Evolutionary conservation across 2,329 filamentous ascomycete species (phyloP).

Genomic region (Aspergillus sp.): DNA sequence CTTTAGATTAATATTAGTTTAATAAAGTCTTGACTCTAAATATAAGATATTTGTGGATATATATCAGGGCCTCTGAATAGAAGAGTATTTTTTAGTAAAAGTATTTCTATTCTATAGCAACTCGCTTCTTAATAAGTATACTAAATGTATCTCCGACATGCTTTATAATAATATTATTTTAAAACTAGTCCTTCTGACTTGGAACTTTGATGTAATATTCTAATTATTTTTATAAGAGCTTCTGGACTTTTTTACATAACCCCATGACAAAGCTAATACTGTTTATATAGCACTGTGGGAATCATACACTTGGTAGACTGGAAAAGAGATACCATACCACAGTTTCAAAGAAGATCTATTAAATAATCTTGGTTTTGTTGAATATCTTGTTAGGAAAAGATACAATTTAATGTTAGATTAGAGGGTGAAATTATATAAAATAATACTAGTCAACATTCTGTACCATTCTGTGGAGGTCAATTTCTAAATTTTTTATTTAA

Average conservation of each 20-base stretch:
- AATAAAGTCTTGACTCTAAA: not conserved
- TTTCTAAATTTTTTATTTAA: not conserved
- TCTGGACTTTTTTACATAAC: not conserved
- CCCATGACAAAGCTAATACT: not conserved
- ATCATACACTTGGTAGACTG: not conserved
- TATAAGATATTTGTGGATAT: not conserved
- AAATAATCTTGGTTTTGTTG: not conserved
- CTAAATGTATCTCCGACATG: not conserved
- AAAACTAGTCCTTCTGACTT: not conserved
- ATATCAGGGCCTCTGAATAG: not conserved
- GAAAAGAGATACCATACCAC: not conserved
- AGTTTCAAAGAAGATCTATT: not conserved
- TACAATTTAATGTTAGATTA: not conserved
- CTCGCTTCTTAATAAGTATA: not conserved
- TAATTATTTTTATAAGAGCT: not conserved
- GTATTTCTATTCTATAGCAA: not conserved
- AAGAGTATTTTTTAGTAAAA: not conserved
- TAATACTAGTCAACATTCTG: not conserved
- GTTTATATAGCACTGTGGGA: not conserved
- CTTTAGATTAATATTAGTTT: not conserved
- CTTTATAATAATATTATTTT: not conserved
- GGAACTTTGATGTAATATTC: not conserved
- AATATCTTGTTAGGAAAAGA: not conserved
- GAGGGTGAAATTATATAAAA: not conserved
- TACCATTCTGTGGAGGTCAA: not conserved